Conservation (phyloP, 1,284 basidiomycete genomes). For the Schizophyllum commune region DNA sequence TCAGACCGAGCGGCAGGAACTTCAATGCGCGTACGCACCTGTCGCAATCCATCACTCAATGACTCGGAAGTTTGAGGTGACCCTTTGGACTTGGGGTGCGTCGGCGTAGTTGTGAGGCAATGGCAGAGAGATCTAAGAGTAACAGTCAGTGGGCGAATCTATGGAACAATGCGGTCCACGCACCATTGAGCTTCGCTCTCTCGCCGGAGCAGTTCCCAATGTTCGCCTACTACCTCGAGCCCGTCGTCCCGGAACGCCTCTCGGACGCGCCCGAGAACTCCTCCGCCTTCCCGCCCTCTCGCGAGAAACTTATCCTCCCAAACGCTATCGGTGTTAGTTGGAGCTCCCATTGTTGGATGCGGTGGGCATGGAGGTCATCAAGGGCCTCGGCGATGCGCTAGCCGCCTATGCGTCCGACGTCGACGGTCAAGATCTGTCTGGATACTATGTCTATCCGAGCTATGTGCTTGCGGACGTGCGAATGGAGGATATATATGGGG, state of each 20-base stretch:
- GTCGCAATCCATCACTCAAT: no score
- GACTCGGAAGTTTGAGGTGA: no score
- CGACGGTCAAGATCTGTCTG: conserved; percentile 2
- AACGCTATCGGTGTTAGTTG: conserved; percentile 1
- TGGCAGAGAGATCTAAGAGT: no score
- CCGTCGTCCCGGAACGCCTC: conserved; percentile 3
- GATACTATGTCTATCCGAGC: conserved; percentile 5
- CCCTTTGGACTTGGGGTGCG: no score
- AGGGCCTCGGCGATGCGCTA: not conserved
- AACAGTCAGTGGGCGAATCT: no score
- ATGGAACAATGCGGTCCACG: no score
- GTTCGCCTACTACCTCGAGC: not conserved
- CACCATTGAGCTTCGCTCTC: no score
- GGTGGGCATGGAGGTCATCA: conserved; percentile 1
- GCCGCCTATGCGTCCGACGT: conserved; percentile 3
- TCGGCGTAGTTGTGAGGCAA: no score
- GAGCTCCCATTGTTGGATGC: conserved; percentile 2
- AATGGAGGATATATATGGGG: conserved; percentile 2
- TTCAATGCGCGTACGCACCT: no score
- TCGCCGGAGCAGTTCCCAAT: no score
- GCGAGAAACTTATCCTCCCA: conserved; percentile 3
- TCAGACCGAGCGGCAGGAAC: no score
- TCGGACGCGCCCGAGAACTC: not conserved
- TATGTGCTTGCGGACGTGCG: conserved; percentile 5
- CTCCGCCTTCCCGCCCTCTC: conserved; percentile 7